Percentiles rank a stretch among this genome's conserved stretches.
Evolutionary conservation across 1,284 basidiomycete species (phyloP).

Genomic region (Leccinum fallax): DNA sequence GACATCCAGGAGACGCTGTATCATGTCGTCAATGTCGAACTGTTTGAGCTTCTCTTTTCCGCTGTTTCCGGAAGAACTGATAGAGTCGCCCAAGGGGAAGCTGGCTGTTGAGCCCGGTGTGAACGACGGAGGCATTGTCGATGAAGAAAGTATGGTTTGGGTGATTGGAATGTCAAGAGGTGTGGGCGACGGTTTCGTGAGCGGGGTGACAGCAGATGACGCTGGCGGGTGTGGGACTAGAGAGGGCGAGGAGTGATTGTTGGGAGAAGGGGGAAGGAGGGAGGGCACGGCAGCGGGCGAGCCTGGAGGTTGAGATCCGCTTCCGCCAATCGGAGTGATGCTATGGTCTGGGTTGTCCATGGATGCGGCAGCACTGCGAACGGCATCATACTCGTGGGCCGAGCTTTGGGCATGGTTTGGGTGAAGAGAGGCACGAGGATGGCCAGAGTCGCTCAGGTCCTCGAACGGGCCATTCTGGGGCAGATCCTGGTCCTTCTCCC

Average conservation of each 20-base stretch:
- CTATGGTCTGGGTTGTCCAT: conserved; percentile 46
- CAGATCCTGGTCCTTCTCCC: conserved; percentile 58
- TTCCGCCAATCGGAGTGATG: conserved; percentile 34
- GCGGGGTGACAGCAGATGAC: conserved; percentile 39
- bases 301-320: conserved; percentile 31
- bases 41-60: conserved; percentile 63
- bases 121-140: conserved; percentile 41
- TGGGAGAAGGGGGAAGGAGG: conserved; percentile 36
- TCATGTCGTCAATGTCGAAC: conserved; percentile 99
- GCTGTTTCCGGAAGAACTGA: conserved; percentile 41
- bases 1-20: conserved; percentile 92
- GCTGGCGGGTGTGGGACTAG: conserved; percentile 30
- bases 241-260: conserved; percentile 32
- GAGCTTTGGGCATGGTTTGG: conserved; percentile 37
- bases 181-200: conserved; percentile 41
- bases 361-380: conserved; percentile 50
- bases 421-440: conserved; percentile 47
- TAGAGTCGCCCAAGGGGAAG: conserved; percentile 42
- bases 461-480: conserved; percentile 34
- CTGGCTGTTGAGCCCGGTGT: conserved; percentile 49
- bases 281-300: conserved; percentile 24
- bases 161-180: conserved; percentile 78
- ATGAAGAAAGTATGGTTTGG: conserved; percentile 73
- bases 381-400: conserved; percentile 37
- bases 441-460: conserved; percentile 2